These are phyloP conservation scores for Paramyrothecium sp. DNA, from an alignment of 2,329 filamentous ascomycete species.

Conservation along the genomic window DNA sequence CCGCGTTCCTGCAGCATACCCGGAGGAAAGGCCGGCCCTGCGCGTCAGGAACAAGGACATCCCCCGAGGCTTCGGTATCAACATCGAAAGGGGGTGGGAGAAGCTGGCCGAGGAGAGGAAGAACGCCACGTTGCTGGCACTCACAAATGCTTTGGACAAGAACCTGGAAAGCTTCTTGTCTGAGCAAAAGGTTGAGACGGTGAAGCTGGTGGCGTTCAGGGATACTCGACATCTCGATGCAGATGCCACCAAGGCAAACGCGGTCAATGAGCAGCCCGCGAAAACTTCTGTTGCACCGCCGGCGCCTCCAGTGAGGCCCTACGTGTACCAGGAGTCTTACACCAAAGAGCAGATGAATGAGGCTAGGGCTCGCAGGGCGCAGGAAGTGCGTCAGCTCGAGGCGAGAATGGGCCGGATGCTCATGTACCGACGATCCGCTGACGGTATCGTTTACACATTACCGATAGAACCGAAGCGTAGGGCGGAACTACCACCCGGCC, in stretches of 20 bases:
- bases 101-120: conserved; percentile 55
- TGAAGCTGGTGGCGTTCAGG: conserved; percentile 64
- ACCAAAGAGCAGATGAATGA: conserved; percentile 58
- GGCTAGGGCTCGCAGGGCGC: conserved; percentile 62
- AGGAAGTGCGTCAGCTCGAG: conserved; percentile 71
- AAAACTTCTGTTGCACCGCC: conserved; percentile 2
- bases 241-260: conserved; percentile 7
- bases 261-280: conserved; percentile 3
- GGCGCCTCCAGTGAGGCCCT: conserved; percentile 20
- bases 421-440: conserved; percentile 65
- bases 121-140: conserved; percentile 59
- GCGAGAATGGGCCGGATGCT: conserved; percentile 68
- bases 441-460: conserved; percentile 69
- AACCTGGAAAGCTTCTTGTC: conserved; percentile 69
- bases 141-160: conserved; percentile 70
- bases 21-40: conserved; percentile 55
- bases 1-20: conserved; percentile 63
- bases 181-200: conserved; percentile 67
- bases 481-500: conserved; percentile 55
- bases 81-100: conserved; percentile 74
- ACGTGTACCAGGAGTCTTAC: conserved; percentile 47
- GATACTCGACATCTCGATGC: conserved; percentile 50
- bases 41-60: conserved; percentile 68
- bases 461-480: conserved; percentile 66
- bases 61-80: conserved; percentile 69